Evolutionary conservation across 163 green algal species (phyloP).

Genomic region (Botryococcus braunii): DNA sequence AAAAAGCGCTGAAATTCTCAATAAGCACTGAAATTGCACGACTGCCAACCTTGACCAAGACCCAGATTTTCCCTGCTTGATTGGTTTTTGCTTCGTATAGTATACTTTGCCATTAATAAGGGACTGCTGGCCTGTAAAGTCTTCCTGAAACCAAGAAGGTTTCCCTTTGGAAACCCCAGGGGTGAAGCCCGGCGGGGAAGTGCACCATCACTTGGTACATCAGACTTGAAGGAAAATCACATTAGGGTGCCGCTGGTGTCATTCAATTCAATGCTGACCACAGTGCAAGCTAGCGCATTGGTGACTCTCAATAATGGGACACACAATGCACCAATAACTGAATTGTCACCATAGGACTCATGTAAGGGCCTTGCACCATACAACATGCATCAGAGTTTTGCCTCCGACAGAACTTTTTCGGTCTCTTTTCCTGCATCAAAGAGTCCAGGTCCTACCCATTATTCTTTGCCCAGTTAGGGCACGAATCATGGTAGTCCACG

Average conservation of each 20-base stretch:
- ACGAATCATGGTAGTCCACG: slow-evolving; percentile 26
- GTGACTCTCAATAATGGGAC: not conserved
- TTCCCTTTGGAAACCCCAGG: too few relatives aligned
- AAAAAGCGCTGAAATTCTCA: too few relatives aligned
- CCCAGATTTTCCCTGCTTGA: not conserved
- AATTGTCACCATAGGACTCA: not conserved
- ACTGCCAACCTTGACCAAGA: not conserved
- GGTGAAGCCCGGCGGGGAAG: too few relatives aligned
- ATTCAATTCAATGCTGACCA: too few relatives aligned
- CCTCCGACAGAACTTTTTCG: not conserved
- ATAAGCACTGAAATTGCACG: too few relatives aligned
- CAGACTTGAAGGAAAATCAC: too few relatives aligned
- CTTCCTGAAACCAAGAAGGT: too few relatives aligned
- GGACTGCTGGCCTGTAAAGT: too few relatives aligned
- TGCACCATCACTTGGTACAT: too few relatives aligned
- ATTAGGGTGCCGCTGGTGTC: too few relatives aligned
- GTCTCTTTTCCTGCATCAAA: not conserved
- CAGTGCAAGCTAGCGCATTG: too few relatives aligned
- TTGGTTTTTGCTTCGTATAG: not conserved
- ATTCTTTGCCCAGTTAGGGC: slow-evolving; percentile 28
- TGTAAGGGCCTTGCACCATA: not conserved
- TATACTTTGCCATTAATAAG: too few relatives aligned
- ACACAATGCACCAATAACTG: not conserved
- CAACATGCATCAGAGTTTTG: not conserved
- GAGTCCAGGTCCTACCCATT: not conserved